phyloP scores from a whole-genome alignment of 2,329 filamentous ascomycete species.

The Epichloe gansuensis region DNA sequence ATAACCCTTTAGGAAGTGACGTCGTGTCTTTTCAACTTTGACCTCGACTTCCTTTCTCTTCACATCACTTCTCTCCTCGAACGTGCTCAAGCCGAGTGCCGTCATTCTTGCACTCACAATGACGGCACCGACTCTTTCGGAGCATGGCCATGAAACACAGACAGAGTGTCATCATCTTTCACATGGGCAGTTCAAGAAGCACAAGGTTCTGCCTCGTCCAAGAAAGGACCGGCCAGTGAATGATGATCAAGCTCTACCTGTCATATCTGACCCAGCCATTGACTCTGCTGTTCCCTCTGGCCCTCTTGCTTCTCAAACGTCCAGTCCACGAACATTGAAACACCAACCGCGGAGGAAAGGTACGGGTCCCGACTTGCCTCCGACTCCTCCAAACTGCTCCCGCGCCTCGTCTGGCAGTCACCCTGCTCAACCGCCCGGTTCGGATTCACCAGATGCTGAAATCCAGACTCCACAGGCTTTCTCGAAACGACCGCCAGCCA shows the following conservation, averaged over 20 bases:
- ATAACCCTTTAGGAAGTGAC: background rate
- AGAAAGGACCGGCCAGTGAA: slow-evolving; percentile 15
- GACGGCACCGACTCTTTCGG: slow-evolving; percentile 17
- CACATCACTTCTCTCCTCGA: slow-evolving; percentile 4
- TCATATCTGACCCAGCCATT: slow-evolving; percentile 14
- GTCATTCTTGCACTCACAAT: slow-evolving; percentile 19
- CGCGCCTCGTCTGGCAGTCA: slow-evolving; percentile 43
- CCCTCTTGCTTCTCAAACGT: slow-evolving; percentile 8
- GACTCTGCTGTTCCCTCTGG: slow-evolving; percentile 12
- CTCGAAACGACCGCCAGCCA: slow-evolving; percentile 34
- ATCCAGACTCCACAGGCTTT: slow-evolving; percentile 27
- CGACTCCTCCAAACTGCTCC: slow-evolving; percentile 51
- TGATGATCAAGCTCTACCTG: slow-evolving; percentile 13
- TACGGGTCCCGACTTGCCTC: slow-evolving; percentile 40
- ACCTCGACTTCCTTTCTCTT: background rate
- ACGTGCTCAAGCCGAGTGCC: slow-evolving; percentile 16
- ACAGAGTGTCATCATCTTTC: slow-evolving; percentile 16
- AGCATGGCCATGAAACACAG: slow-evolving; percentile 16
- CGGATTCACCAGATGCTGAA: slow-evolving; percentile 25
- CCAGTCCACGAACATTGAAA: slow-evolving; percentile 28
- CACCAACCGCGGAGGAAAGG: slow-evolving; percentile 30
- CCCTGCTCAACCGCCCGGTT: slow-evolving; percentile 30
- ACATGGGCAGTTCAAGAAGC: slow-evolving; percentile 32
- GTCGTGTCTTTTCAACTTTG: background rate
- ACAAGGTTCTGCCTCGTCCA: slow-evolving; percentile 31